Percentiles rank a stretch among this genome's conserved stretches.
phyloP scores from a whole-genome alignment of 306 rosid genomes.

The Phaseolus lunatus region DNA sequence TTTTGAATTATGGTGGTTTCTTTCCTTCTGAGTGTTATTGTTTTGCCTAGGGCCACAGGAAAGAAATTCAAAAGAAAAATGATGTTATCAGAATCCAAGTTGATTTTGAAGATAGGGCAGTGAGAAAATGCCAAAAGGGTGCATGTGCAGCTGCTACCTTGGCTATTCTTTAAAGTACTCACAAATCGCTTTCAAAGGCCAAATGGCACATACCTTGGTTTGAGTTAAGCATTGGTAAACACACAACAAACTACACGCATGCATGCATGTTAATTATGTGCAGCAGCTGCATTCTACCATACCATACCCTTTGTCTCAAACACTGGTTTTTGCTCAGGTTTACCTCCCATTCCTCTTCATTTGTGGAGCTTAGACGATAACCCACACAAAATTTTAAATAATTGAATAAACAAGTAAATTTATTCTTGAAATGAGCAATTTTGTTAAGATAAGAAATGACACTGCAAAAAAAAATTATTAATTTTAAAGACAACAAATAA shows the following conservation, averaged over 20 bases:
- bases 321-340: neutral
- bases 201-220: constrained; percentile 43
- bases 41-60: constrained; percentile 5
- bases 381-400: neutral
- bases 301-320: neutral
- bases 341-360: neutral
- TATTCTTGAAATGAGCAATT: neutral
- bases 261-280: neutral
- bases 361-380: neutral
- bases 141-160: constrained; percentile 76
- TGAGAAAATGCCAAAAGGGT: constrained; percentile 48
- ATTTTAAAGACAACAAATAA: too few relatives aligned
- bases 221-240: constrained; percentile 15
- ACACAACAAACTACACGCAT: neutral
- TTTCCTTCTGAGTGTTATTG: constrained; percentile 37
- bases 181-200: constrained; percentile 54
- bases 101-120: constrained; percentile 49
- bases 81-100: constrained; percentile 45
- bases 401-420: neutral
- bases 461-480: too few relatives aligned
- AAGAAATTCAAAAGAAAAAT: constrained; percentile 42
- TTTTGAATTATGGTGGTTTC: constrained; percentile 43
- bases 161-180: constrained; percentile 45
- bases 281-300: constrained; percentile 15
- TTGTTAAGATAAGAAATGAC: too few relatives aligned